Base-by-base conservation (phyloP, 2,329 filamentous ascomycete species). In the Colletotrichum sansevieriae region DNA sequence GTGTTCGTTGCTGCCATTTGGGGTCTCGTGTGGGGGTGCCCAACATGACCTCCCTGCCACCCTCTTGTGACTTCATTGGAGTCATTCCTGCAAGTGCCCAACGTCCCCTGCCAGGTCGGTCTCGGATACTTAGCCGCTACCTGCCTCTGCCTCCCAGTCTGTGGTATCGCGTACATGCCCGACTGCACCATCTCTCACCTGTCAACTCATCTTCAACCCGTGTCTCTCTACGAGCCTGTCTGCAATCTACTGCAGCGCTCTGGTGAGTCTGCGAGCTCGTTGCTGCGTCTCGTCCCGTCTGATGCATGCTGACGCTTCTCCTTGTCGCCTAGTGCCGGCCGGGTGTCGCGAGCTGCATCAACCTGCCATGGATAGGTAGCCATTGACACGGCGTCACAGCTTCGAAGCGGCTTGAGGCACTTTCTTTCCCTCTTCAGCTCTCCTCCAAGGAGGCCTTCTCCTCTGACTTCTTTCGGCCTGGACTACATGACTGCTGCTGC, bases 21-120 rank as follows among this genome's bases (percentile, higher is more conserved):
- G 25, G 35, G 63, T n/a, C 49, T 67, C 43, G 63, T 62, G 56
- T 67, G 66, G 62, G 66, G 66, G 63, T 60, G 49, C 49, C 66
- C 22, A 65, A 35, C 64, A 60, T 60, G 62, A 35, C 55, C 37
- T 66, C 65, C 66, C 49, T 67, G 35, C 43, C 13, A 39, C 37
- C 13, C 15, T 29, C 7, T 29, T 29, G 29, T 12, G 12, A 43
- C 46, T 47, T 61, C 65, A 56, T 41, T 69, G 41, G 54, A 51
- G 33, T 33, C 39, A 33, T 46, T 41, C 15, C 65, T 65, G 63
- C 56, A 55, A 61, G 63, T 69, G 65, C 52, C 65, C 60, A 41
- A 43, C 20, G 11, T 25, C 37, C 59, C 54, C 56, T 66, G 60
- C 65, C 54, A 22, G 6, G 18, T 55, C 54, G 55, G 65, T 66